Base-by-base conservation (phyloP, 352 stramenopile genomes). In the Thalassiosira livingstoniorum region DNA sequence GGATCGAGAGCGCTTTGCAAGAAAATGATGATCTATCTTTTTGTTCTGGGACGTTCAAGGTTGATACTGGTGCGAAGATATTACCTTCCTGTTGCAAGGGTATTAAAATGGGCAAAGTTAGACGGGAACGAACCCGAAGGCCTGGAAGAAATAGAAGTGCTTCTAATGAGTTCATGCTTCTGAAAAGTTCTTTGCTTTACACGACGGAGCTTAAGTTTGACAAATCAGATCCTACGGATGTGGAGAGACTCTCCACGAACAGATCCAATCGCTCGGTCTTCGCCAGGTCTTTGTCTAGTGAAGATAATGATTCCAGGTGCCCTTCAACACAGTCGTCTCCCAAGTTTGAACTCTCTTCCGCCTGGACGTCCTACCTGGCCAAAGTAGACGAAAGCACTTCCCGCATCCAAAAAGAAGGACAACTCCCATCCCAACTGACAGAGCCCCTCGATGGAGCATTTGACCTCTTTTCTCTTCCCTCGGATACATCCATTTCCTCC, bases 381-480 rank as follows among this genome's bases (percentile, higher is more conserved):
- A 64, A 70, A 57, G 64, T 29, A 47, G 47, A 64, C 21, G 2
- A 58, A 18, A 51, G 18, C 42, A 51, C 42, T 18, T 10, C 18
- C 42, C 18, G 10, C 10, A 18, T 51, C 18, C 10, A 51, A 18
- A 18, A 18, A 51, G 42, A 18, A 51, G 42, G 18, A 51, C 10
- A 51, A 51, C 42, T n/a, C n/a, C n/a, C n/a, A n/a, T n/a, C n/a
- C n/a, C 42, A 51, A 51, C 10, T 51, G 2, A 55, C n/a, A 23
- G 75, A 77, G 25, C 75, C 58, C 34, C 31, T 78, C 42, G 75
- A 83, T 70, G 75, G 75, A 10, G 75, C 75, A 37, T 83, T 68
- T 66, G 66, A 83, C 78, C 45, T 83, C 25, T 83, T 83, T 43
- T 83, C 75, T 29, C 34, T 83, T 4, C 76, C 67, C 63, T 83